Base-by-base conservation (phyloP, 73 alveolate genomes). In the Stentor coeruleus region DNA sequence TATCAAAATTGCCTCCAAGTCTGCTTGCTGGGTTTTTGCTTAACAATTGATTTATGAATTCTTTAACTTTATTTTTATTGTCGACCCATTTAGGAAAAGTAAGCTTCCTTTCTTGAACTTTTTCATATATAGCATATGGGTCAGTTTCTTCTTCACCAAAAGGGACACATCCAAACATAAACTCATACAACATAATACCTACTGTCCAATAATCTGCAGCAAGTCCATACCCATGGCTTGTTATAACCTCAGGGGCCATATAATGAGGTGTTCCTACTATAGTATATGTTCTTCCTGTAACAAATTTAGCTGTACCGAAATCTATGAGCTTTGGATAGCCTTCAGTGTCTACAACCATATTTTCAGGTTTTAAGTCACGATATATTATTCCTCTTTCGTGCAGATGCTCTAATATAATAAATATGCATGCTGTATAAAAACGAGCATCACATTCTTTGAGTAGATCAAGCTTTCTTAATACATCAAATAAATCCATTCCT, bases 261-360 rank as follows among this genome's bases (percentile, higher is more conserved):
- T 75, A 75, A 75, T 75, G 83, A 20, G 83, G 83, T n/a, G 83
- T 75, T 35, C 83, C 83, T 75, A 75, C 59, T 0, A 75, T 39
- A 20, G 83, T 75, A 38, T 75, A 75, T n/a, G 74, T 35, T 75
- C 83, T 75, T 40, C 38, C 77, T n/a, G 33, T 39, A 38, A 75
- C 33, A 15, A 75, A 37, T 33, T 75, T 75, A 20, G 83, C 83
- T 20, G 83, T 75, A 20, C 83, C 72, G 39, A 1, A 75, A 38
- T 75, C 83, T 15, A 15, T 26, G 20, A 75, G 66, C 3, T 39
- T 75, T 36, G 38, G 72, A 2, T 75, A 75, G 1, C 83, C 83
- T n/a, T 31, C 0, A n/a, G n/a, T n/a, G 39, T 75, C 83, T 6
- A 75, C 38, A 33, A 75, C 39, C 15, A 75, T 37, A 3, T 75